Evolutionary conservation across 257 asterid genomes (phyloP).

Genomic region (Solanum neorickii): DNA sequence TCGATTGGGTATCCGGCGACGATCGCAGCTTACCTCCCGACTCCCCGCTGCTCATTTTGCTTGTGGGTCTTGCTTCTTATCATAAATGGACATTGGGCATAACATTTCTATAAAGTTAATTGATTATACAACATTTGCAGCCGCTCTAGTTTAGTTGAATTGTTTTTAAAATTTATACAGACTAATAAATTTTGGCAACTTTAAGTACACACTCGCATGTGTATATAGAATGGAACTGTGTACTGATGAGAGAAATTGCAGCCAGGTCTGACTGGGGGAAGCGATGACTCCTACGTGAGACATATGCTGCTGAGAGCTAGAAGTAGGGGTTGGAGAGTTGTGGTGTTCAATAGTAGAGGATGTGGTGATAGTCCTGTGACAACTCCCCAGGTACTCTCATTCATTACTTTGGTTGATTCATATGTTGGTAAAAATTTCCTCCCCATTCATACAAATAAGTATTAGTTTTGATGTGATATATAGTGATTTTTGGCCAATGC

Average conservation of each 20-base stretch:
- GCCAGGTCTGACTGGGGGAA: slow-evolving; percentile 98
- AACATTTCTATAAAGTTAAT: no score
- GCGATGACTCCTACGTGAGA: slow-evolving; percentile 72
- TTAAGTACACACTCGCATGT: background rate
- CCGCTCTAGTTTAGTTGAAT: no score
- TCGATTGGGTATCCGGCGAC: slow-evolving; percentile 80
- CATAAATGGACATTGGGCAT: no score
- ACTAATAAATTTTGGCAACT: background rate
- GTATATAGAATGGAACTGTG: background rate
- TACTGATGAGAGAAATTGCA: slow-evolving; percentile 28
- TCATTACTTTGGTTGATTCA: background rate
- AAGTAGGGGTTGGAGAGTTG: slow-evolving; percentile 72
- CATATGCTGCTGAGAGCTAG: slow-evolving; percentile 80
- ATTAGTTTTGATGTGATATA: background rate
- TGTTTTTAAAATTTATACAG: no score
- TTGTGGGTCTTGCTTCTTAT: slow-evolving; percentile 29
- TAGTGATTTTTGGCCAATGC: background rate
- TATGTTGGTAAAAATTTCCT: background rate
- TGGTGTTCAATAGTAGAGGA: slow-evolving; percentile 90
- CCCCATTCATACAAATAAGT: no score
- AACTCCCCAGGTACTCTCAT: slow-evolving; percentile 63
- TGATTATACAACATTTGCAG: no score
- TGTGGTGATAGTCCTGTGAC: slow-evolving; percentile 88
- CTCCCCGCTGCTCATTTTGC: slow-evolving; percentile 73
- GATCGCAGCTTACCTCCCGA: slow-evolving; percentile 33